Base-by-base conservation (phyloP, 2,329 filamentous ascomycete species). In the Ceratocystis albifundus region DNA sequence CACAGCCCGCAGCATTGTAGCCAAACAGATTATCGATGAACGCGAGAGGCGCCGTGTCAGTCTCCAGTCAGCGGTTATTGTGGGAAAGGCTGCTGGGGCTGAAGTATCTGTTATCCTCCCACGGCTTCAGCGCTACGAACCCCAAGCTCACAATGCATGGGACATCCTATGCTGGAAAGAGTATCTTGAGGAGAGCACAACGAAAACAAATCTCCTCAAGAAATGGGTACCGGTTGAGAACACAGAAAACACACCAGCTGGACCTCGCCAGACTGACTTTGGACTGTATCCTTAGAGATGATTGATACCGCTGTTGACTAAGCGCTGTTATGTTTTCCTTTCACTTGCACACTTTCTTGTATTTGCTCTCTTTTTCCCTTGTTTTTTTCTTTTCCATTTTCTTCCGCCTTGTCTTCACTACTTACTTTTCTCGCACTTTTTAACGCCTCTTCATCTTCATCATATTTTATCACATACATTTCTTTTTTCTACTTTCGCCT, bases 41-140 rank as follows among this genome's bases (percentile, higher is more conserved):
- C 81, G 85, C 20, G 85, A 88, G 74, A 75, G 75, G 10, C 78
- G 82, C 64, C 82, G 85, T 12, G 71, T 74, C n/a, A 76, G 75
- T 8, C 76, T 75, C 0, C 69, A 83, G 3, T 77, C 80, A 3
- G 76, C 76, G 1, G 73, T 80, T n/a, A 71, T 73, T 53, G 69
- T 70, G 2, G 76, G 75, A 2, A 70, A 69, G 36, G 72, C 79
- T 2, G 72, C 79, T 2, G 70, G 61, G 25, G 50, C 75, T 2
- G 73, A 75, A 2, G 73, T 74, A 36, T 73, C 73, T 12, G 69
- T 71, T 5, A 75, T 80, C 41, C 72, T 69, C 65, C 74, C 69
- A 65, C 76, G 71, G 67, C 77, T 76, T 15, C 75, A 71, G 65
- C 77, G 70, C 68, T 75, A 73, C 44, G 76, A 73, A 69, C 79